Evolutionary conservation across 192 early-diverging fungal genomes (phyloP).

Genomic region (Chytriomyces hyalinus): DNA sequence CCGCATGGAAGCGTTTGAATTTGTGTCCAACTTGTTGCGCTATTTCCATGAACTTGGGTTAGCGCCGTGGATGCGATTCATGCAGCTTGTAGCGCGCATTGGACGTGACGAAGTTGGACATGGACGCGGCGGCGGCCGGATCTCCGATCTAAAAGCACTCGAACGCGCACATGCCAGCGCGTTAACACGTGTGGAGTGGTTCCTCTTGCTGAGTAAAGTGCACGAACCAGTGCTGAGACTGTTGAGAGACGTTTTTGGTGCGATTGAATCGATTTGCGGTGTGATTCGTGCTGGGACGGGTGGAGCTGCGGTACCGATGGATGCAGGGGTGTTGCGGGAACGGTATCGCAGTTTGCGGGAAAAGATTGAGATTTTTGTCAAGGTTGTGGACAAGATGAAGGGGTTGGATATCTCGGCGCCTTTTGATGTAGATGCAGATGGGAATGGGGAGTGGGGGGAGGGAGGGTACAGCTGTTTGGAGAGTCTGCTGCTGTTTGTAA

Average conservation of each 20-base stretch:
- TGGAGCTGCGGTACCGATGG: too few species aligned
- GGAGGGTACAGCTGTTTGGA: neutral
- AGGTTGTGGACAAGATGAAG: slow-evolving; percentile 21
- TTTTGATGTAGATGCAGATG: neutral
- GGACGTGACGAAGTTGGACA: neutral
- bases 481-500: slow-evolving; percentile 4
- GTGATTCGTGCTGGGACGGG: neutral
- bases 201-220: slow-evolving; percentile 4
- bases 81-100: neutral
- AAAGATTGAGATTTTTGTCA: slow-evolving; percentile 23
- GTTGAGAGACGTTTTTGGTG: slow-evolving; percentile 11
- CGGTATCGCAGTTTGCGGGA: neutral
- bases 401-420: slow-evolving; percentile 1
- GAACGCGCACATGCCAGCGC: neutral
- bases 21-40: slow-evolving; percentile 13
- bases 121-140: neutral
- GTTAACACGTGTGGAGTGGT: slow-evolving; percentile 14
- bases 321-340: neutral
- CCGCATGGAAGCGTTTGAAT: slow-evolving; percentile 22
- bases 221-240: slow-evolving; percentile 16
- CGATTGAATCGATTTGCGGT: slow-evolving; percentile 1
- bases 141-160: slow-evolving; percentile 16
- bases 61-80: slow-evolving; percentile 15
- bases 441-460: neutral
- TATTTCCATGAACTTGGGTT: slow-evolving; percentile 32